Percentiles rank a stretch among this genome's conserved stretches.
phyloP scores from a whole-genome alignment of 2,329 filamentous ascomycete species.

The Alternaria burnsii region DNA sequence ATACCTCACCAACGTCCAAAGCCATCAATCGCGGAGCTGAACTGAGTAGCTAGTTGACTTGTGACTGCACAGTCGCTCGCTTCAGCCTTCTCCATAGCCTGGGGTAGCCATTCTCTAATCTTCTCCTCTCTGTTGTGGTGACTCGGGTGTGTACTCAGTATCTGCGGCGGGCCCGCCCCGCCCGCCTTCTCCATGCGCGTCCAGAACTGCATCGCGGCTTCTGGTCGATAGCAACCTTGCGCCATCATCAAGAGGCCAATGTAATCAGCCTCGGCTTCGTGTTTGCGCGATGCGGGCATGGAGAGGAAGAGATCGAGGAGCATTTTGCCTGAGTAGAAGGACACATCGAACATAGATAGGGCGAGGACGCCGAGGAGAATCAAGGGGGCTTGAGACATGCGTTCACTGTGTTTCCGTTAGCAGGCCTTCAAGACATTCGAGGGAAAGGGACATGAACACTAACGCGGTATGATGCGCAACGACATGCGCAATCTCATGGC shows the following conservation, averaged over 20 bases:
- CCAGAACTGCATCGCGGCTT: slow-evolving; percentile 70
- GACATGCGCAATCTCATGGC: slow-evolving; percentile 82
- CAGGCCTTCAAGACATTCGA: background rate
- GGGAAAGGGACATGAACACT: slow-evolving; percentile 5
- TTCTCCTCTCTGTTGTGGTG: slow-evolving; percentile 71
- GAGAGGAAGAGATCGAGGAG: slow-evolving; percentile 71
- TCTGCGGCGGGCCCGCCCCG: slow-evolving; percentile 68
- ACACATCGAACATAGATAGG: slow-evolving; percentile 53
- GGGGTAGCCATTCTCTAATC: slow-evolving; percentile 65
- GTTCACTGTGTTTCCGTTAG: slow-evolving; percentile 58
- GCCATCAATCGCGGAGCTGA: slow-evolving; percentile 19
- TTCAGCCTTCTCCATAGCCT: slow-evolving; percentile 52
- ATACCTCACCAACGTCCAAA: slow-evolving; percentile 21
- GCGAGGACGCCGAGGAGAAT: slow-evolving; percentile 51
- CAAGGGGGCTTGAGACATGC: slow-evolving; percentile 59
- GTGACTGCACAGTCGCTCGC: slow-evolving; percentile 40
- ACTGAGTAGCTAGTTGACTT: slow-evolving; percentile 23
- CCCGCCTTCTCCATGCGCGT: slow-evolving; percentile 66
- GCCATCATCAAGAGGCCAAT: slow-evolving; percentile 86
- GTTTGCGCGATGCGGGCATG: slow-evolving; percentile 72
- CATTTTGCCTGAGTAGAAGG: slow-evolving; percentile 49
- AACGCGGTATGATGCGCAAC: slow-evolving; percentile 51
- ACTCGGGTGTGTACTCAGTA: slow-evolving; percentile 80
- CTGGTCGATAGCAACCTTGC: slow-evolving; percentile 77
- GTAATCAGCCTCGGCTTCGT: slow-evolving; percentile 81